Percentiles rank a stretch among this genome's conserved stretches.
These are phyloP conservation scores for Suhomyces chickasaworum DNA, from an alignment of 1,139 yeast species.

Conservation along the genomic window DNA sequence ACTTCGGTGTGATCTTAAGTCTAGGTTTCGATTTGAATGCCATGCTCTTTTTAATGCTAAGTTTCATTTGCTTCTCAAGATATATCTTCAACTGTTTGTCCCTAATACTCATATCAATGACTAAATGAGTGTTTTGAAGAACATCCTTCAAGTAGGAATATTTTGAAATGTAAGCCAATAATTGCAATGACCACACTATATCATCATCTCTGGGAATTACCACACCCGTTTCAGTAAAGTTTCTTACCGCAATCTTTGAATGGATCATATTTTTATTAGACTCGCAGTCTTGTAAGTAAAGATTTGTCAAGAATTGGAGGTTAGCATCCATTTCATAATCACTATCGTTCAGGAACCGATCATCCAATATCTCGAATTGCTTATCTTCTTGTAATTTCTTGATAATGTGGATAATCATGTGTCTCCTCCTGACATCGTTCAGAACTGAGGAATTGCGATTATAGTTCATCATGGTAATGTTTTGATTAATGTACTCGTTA, in stretches of 20 bases:
- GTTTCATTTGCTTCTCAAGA: constrained; percentile 41
- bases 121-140: constrained; percentile 70
- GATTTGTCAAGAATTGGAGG: constrained; percentile 44
- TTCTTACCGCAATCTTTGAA: constrained; percentile 55
- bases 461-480: constrained; percentile 12
- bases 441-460: constrained; percentile 21
- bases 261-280: constrained; percentile 27
- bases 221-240: constrained; percentile 68
- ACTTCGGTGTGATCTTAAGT: constrained; percentile 41
- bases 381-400: constrained; percentile 44
- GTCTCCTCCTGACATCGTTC: constrained; percentile 40
- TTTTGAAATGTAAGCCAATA: constrained; percentile 89
- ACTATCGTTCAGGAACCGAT: constrained; percentile 31
- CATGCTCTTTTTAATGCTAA: constrained; percentile 34
- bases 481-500: constrained; percentile 8
- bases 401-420: constrained; percentile 38
- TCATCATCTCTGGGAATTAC: constrained; percentile 90
- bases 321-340: constrained; percentile 50
- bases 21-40: constrained; percentile 30
- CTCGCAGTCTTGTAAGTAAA: constrained; percentile 44
- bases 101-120: constrained; percentile 55
- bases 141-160: constrained; percentile 77
- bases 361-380: constrained; percentile 39
- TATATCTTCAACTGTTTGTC: constrained; percentile 45
- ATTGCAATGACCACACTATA: constrained; percentile 88